These are phyloP conservation scores for Xylariales sp. DNA, from an alignment of 2,329 filamentous ascomycete species.

Conservation along the genomic window DNA sequence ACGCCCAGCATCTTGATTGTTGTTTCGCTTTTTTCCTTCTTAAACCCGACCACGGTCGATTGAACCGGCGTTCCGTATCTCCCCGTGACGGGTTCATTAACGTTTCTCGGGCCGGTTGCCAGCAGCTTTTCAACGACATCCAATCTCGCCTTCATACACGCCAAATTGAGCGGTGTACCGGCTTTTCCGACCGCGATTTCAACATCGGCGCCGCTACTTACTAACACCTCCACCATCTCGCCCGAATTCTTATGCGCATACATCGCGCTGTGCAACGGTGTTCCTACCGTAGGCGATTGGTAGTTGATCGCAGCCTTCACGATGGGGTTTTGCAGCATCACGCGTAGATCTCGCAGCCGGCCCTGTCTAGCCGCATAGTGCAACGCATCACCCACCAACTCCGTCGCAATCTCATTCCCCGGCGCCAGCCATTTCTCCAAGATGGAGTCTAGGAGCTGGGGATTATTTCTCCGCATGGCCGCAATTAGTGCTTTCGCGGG, in stretches of 20 bases:
- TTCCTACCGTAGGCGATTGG: background rate
- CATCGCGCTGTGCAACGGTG: constrained; percentile 2
- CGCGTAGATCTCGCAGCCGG: background rate
- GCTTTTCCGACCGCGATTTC: background rate
- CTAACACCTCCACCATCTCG: background rate
- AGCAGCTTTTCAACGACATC: background rate
- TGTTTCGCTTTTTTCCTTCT: background rate
- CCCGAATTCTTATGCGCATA: background rate
- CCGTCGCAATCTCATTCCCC: background rate
- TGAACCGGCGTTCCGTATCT: constrained; percentile 7
- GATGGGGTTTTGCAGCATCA: background rate
- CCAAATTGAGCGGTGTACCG: background rate
- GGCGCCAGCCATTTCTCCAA: background rate
- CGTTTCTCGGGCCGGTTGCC: background rate
- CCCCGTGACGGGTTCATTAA: background rate
- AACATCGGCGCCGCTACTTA: background rate
- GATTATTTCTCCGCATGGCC: background rate
- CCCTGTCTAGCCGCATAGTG: background rate
- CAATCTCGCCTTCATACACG: background rate
- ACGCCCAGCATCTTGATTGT: background rate
- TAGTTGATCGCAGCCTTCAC: background rate
- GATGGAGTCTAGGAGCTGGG: background rate
- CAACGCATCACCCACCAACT: background rate
- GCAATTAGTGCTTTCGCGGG: background rate
- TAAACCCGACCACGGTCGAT: background rate